A percentile compares a stretch with the other conserved stretches of the same genome.
Evolutionary conservation across 73 alveolate genomes (phyloP).

Genomic region (Tetrahymena elliotti): DNA sequence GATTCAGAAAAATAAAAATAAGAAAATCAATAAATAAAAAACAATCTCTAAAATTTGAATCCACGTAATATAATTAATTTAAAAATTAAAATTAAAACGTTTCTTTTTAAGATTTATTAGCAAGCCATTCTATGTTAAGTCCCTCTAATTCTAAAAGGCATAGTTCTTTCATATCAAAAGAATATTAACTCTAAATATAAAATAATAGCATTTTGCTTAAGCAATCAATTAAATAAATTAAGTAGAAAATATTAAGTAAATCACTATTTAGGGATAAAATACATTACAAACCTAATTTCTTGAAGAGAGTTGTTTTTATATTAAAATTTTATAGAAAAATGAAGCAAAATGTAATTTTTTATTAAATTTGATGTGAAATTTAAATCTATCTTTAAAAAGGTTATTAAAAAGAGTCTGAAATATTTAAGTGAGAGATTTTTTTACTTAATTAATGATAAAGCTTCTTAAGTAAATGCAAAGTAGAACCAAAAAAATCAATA

Average conservation of each 20-base stretch:
- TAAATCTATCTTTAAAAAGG: background rate
- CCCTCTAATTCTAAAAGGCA: background rate
- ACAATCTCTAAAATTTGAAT: background rate
- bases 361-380: no score
- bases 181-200: background rate
- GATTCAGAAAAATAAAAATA: background rate
- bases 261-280: background rate
- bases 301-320: background rate
- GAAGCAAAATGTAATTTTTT: background rate
- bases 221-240: background rate
- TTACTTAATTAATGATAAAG: background rate
- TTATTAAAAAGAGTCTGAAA: background rate
- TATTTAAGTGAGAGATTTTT: background rate
- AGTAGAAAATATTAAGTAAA: background rate
- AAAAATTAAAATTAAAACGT: no score
- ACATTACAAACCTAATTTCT: background rate
- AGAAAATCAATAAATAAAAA: no score
- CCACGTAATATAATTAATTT: background rate
- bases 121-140: background rate
- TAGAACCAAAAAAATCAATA: no score
- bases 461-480: background rate
- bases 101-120: background rate
- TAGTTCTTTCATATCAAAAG: background rate
- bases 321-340: background rate
- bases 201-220: background rate